Conservation (phyloP, 208 protist species). For the Willaertia magna region DNA sequence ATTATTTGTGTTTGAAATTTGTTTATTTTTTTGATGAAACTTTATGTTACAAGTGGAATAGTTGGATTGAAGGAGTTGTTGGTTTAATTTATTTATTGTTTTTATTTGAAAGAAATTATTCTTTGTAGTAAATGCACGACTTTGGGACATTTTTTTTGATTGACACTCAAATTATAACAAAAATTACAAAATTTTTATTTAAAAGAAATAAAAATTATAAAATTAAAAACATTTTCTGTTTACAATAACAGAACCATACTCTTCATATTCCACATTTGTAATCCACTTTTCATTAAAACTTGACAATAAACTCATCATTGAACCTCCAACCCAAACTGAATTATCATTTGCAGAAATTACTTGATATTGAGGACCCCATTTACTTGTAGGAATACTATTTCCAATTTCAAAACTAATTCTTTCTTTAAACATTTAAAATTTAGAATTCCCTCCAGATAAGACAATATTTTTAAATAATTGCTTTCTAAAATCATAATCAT, state of each 20-base stretch:
- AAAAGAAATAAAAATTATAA: too few relatives aligned
- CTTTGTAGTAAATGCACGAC: too few relatives aligned
- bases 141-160: too few relatives aligned
- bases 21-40: too few relatives aligned
- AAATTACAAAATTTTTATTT: too few relatives aligned
- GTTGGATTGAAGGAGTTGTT: too few relatives aligned
- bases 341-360: conserved; percentile 86
- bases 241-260: conserved; percentile 86
- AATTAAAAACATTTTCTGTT: conserved; percentile 93
- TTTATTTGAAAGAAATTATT: too few relatives aligned
- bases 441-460: conserved; percentile 85
- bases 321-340: conserved; percentile 94
- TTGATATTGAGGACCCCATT: conserved; percentile 89
- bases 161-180: too few relatives aligned
- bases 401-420: conserved; percentile 89
- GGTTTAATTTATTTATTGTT: too few relatives aligned
- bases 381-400: conserved; percentile 70
- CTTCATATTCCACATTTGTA: conserved; percentile 94
- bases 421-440: conserved; percentile 89
- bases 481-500: too few relatives aligned
- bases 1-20: too few relatives aligned
- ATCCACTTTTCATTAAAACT: conserved; percentile 97
- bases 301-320: conserved; percentile 86
- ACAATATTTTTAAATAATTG: conserved; percentile 89
- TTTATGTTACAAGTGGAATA: too few relatives aligned